Evolutionary conservation across 1,284 basidiomycete species (phyloP), one percentile per base, ranked within the genome.

Genomic region (Puccinia polysora): DNA sequence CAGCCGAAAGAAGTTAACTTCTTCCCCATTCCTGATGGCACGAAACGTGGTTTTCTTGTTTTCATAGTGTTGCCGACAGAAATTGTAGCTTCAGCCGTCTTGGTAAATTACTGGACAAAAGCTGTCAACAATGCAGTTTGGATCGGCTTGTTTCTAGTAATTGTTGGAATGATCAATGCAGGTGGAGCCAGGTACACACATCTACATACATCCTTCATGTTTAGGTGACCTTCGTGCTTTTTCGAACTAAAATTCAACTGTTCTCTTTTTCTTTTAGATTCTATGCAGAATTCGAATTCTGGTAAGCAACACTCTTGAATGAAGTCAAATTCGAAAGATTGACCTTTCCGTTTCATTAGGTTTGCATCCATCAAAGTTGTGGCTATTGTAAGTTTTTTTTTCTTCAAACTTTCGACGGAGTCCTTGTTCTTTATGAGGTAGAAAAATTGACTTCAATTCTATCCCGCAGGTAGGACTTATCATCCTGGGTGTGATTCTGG

Each of bases 311-410:
- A 18, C 53, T 7, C 2, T n/a, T 23, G 18, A 1, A 2, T 8
- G 14, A n/a, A 38, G 20, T 65, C 20, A n/a, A n/a, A n/a, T n/a
- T n/a, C n/a, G n/a, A n/a, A n/a, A n/a, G n/a, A n/a, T n/a, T n/a
- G n/a, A n/a, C n/a, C n/a, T n/a, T n/a, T n/a, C n/a, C n/a, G n/a
- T n/a, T n/a, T n/a, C n/a, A n/a, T 40, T 23, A 69, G 86, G 85
- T 75, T 79, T 77, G 84, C 84, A 7, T 87, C 87, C 6, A 87
- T 90, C 80, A 90, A 91, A 80, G 87, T 91, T 23, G 80, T 90
- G 64, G 89, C 88, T 2, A 89, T 90, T 34, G 67, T 69, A 47
- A 56, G 50, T 45, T 28, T n/a, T n/a, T n/a, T n/a, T n/a, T n/a
- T n/a, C n/a, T n/a, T n/a, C n/a, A n/a, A n/a, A n/a, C n/a, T n/a